phyloP scores from a whole-genome alignment of 2,329 filamentous ascomycete species.

The Colletotrichum camelliae region DNA sequence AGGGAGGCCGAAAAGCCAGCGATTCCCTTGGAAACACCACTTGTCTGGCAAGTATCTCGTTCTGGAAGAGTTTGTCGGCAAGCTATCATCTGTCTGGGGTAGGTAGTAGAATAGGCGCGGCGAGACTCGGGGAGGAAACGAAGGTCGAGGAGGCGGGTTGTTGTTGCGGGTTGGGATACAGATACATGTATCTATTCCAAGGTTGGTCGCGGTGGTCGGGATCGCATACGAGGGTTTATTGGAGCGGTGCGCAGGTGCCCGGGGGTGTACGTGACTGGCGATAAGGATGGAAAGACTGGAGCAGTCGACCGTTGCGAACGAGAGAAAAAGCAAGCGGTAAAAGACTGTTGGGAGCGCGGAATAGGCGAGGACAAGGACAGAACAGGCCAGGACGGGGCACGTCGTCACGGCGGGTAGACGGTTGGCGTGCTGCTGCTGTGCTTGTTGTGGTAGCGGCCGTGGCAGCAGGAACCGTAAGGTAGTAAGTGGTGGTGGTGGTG shows the following conservation, averaged over 20 bases:
- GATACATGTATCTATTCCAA: slow-evolving; percentile 9
- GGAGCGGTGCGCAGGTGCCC: slow-evolving; percentile 6
- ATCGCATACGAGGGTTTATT: slow-evolving; percentile 7
- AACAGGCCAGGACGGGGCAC: neutral
- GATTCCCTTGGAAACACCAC: slow-evolving; percentile 28
- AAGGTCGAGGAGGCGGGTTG: neutral
- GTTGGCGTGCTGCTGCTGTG: neutral
- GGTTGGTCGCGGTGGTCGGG: neutral
- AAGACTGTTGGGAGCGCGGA: slow-evolving; percentile 10
- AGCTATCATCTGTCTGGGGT: slow-evolving; percentile 19
- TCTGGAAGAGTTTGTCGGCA: slow-evolving; percentile 10
- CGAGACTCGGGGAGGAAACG: neutral
- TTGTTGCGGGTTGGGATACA: neutral
- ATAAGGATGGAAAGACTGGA: slow-evolving; percentile 10
- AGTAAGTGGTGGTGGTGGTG: neutral
- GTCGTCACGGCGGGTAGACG: slow-evolving; percentile 12
- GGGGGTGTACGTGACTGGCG: neutral
- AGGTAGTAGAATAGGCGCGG: slow-evolving; percentile 17
- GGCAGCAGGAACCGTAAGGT: neutral
- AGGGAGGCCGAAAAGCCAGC: slow-evolving; percentile 39
- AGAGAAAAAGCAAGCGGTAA: slow-evolving; percentile 9
- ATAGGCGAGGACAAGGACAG: slow-evolving; percentile 7
- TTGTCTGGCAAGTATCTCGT: slow-evolving; percentile 14
- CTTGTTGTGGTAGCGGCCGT: neutral
- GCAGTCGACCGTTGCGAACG: slow-evolving; percentile 14